Conservation (phyloP, 345 rosid genomes). For the Pistacia atlantica region DNA sequence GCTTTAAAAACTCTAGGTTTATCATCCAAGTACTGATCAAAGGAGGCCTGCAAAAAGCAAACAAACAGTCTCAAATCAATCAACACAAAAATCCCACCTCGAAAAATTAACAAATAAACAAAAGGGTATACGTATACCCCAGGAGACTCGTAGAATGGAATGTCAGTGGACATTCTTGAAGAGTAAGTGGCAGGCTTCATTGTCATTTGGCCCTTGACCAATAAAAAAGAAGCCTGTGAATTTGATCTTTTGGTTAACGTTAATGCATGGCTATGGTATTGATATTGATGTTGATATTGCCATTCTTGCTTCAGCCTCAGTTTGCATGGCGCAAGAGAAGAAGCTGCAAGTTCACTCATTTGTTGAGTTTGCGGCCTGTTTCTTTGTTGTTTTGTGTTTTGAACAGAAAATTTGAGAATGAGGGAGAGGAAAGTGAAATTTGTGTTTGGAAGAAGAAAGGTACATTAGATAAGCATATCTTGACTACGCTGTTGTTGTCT, state of each 20-base stretch:
- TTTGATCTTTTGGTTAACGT: background rate
- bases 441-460: background rate
- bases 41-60: constrained; percentile 56
- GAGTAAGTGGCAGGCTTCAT: constrained; percentile 57
- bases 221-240: background rate
- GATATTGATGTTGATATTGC: background rate
- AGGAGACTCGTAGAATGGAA: constrained; percentile 79
- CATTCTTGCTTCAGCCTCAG: constrained; percentile 27
- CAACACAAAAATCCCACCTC: background rate
- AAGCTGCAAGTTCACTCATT: constrained; percentile 40
- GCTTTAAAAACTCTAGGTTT: constrained; percentile 78
- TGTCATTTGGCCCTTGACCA: constrained; percentile 35
- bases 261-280: constrained; percentile 31
- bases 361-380: too few relatives aligned
- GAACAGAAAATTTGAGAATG: too few relatives aligned
- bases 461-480: constrained; percentile 6
- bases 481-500: background rate
- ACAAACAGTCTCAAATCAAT: background rate
- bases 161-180: constrained; percentile 72
- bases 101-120: background rate
- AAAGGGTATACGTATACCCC: constrained; percentile 47
- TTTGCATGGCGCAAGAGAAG: constrained; percentile 34
- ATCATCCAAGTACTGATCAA: constrained; percentile 83
- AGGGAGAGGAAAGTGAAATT: too few relatives aligned
- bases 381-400: too few relatives aligned